phyloP scores from a whole-genome alignment of 176 grass and related monocot species.

The Hsuehochloa calcarea region DNA sequence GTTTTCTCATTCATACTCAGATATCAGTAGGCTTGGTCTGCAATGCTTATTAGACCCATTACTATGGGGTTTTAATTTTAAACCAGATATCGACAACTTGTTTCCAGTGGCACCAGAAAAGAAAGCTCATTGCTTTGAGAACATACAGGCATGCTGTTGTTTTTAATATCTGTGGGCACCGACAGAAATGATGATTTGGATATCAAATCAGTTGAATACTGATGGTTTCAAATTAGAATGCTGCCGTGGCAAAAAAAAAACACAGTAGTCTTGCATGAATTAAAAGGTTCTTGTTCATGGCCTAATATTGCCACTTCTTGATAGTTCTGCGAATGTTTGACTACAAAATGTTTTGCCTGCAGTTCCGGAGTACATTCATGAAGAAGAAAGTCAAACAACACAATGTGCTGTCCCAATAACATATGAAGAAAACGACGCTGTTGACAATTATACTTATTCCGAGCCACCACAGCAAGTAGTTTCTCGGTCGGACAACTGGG shows the following conservation, averaged over 20 bases:
- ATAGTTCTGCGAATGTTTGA: neutral
- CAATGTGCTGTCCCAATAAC: constrained; percentile 40
- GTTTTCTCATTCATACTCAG: neutral
- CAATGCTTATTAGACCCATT: neutral
- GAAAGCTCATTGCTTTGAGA: neutral
- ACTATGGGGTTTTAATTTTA: neutral
- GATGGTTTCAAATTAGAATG: neutral
- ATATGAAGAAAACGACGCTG: constrained; percentile 47
- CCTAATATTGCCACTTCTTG: neutral
- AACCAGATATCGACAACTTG: neutral
- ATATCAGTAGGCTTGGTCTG: neutral
- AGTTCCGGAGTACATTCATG: constrained; percentile 60
- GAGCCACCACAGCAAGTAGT: constrained; percentile 55
- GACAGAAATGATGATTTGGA: neutral
- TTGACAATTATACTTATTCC: constrained; percentile 57
- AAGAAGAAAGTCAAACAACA: constrained; percentile 57
- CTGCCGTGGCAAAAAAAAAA: neutral
- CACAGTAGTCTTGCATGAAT: neutral
- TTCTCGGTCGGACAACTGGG: constrained; percentile 47
- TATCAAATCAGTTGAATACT: neutral
- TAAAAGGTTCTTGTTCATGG: neutral
- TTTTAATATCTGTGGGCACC: neutral
- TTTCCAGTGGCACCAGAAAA: neutral
- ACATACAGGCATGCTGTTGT: neutral
- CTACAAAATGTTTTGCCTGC: constrained; percentile 15